Conservation (phyloP, 495 filamentous ascomycete species). For the Tuber umbilicatum region DNA sequence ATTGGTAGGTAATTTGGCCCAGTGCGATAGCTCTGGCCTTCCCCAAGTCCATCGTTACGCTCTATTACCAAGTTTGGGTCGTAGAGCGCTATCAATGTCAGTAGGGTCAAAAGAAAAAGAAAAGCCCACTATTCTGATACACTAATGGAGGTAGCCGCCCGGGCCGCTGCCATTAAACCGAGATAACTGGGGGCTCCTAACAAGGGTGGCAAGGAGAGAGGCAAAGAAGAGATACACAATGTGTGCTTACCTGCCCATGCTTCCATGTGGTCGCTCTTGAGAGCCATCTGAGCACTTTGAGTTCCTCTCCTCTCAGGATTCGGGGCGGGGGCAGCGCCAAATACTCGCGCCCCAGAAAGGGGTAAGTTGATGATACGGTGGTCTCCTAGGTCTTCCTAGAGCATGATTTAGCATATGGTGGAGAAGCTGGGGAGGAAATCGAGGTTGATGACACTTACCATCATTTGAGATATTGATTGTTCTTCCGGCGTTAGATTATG, state of each 20-base stretch:
- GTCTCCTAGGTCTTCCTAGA: slow-evolving; percentile 35
- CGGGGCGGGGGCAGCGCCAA: slow-evolving; percentile 29
- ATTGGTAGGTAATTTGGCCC: slow-evolving; percentile 34
- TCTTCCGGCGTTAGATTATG: slow-evolving; percentile 4
- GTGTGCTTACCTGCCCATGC: slow-evolving; percentile 31
- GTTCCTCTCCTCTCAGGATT: slow-evolving; percentile 25
- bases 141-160: not conserved
- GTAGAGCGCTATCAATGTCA: slow-evolving; percentile 18
- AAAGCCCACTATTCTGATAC: not conserved
- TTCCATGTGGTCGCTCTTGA: slow-evolving; percentile 9
- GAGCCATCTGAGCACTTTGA: slow-evolving; percentile 8
- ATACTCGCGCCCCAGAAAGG: slow-evolving; percentile 20
- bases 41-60: slow-evolving; percentile 39
- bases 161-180: not conserved
- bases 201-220: not conserved
- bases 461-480: slow-evolving; percentile 33
- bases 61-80: slow-evolving; percentile 30
- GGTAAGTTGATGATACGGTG: slow-evolving; percentile 35
- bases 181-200: not conserved
- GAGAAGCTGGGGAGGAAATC: not conserved
- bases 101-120: not conserved
- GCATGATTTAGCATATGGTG: slow-evolving; percentile 1
- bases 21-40: slow-evolving; percentile 36
- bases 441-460: slow-evolving; percentile 16
- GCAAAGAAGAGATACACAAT: not conserved